Evolutionary conservation across 2,329 filamentous ascomycete species (phyloP).

Genomic region (Penicillium sp.): DNA sequence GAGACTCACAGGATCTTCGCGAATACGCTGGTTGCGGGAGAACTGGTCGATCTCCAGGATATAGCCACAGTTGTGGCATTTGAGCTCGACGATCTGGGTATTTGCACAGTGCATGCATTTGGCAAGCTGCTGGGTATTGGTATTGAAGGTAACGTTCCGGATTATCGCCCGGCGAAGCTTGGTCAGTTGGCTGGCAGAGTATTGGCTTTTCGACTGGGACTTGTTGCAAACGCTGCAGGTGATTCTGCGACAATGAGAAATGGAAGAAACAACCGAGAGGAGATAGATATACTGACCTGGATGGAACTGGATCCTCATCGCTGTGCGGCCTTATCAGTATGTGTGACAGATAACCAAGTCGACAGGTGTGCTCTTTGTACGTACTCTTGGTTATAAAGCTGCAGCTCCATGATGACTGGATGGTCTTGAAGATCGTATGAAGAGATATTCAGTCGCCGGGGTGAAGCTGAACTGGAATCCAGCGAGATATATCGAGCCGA

Average conservation of each 20-base stretch:
- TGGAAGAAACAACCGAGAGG: neutral
- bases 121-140: constrained; percentile 1
- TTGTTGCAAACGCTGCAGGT: constrained; percentile 9
- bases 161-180: constrained; percentile 4
- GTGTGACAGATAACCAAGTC: neutral
- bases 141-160: neutral
- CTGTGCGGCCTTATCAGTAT: neutral
- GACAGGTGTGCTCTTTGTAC: neutral
- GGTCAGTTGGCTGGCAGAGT: constrained; percentile 3
- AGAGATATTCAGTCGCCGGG: neutral
- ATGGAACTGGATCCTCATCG: neutral
- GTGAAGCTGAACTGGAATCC: too few species aligned
- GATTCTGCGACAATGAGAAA: constrained; percentile 2
- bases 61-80: constrained; percentile 5
- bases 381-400: neutral
- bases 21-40: constrained; percentile 7
- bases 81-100: neutral
- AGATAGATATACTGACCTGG: constrained; percentile 1
- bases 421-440: neutral
- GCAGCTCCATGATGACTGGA: neutral
- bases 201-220: neutral
- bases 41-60: constrained; percentile 6
- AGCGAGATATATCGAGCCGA: too few species aligned
- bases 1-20: constrained; percentile 1
- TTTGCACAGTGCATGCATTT: constrained; percentile 7